These are phyloP conservation scores for Grifola frondosa DNA, from an alignment of 1,284 basidiomycete genomes.

Conservation along the genomic window DNA sequence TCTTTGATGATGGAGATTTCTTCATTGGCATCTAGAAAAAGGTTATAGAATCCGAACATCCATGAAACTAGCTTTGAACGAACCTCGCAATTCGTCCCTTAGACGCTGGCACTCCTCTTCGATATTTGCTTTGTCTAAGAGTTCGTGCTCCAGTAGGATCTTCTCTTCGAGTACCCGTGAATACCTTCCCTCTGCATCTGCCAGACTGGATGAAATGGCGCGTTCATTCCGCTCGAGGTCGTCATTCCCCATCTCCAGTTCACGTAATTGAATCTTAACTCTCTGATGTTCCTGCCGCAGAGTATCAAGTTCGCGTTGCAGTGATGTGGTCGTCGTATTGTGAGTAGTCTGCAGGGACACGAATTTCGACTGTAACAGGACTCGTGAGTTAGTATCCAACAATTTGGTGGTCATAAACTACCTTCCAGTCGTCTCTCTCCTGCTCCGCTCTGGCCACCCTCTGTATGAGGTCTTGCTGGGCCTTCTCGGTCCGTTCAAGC, in stretches of 20 bases:
- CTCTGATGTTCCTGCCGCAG: constrained; percentile 79
- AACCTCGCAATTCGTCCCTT: constrained; percentile 92
- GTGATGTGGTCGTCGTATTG: constrained; percentile 81
- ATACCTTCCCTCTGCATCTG: constrained; percentile 91
- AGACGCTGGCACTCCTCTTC: constrained; percentile 93
- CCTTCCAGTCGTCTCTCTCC: constrained; percentile 94
- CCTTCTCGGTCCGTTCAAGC: constrained; percentile 82
- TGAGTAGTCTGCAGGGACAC: constrained; percentile 87
- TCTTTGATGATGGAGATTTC: constrained; percentile 84
- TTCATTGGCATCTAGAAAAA: constrained; percentile 70
- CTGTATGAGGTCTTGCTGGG: constrained; percentile 78
- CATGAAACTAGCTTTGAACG: constrained; percentile 23
- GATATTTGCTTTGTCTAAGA: constrained; percentile 86
- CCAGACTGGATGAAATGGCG: constrained; percentile 87
- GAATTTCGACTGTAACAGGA: constrained; percentile 69
- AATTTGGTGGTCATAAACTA: too few species aligned
- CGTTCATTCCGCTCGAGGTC: constrained; percentile 91
- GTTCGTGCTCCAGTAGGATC: constrained; percentile 93
- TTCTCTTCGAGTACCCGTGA: constrained; percentile 93
- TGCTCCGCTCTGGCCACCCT: constrained; percentile 73
- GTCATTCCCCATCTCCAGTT: constrained; percentile 95
- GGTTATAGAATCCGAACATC: constrained; percentile 3
- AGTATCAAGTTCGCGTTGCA: constrained; percentile 88
- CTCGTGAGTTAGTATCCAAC: too few species aligned
- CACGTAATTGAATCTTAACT: constrained; percentile 78